phyloP scores from a whole-genome alignment of 108 stramenopile genomes.

The Skeletonema potamos region DNA sequence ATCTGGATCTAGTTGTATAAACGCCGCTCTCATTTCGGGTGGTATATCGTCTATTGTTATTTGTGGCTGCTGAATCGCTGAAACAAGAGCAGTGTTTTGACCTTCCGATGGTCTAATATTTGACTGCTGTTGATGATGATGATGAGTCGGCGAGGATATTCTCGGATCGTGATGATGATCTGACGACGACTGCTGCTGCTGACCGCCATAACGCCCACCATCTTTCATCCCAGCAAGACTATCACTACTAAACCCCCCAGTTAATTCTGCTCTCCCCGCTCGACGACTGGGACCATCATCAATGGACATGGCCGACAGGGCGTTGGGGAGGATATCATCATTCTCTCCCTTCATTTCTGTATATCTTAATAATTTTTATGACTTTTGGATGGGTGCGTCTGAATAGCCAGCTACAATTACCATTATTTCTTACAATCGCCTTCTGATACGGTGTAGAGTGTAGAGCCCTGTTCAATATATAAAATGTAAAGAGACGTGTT shows the following conservation, averaged over 20 bases:
- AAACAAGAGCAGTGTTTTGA: too few species aligned
- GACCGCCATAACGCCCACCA: background rate
- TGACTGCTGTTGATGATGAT: background rate
- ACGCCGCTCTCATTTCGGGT: slow-evolving; percentile 19
- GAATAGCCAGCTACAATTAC: too few species aligned
- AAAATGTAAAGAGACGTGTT: too few species aligned
- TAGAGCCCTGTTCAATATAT: too few species aligned
- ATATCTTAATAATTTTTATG: too few species aligned
- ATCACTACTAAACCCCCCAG: background rate
- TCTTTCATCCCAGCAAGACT: background rate
- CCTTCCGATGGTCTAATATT: background rate
- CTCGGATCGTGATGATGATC: background rate
- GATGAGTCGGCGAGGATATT: background rate
- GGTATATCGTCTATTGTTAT: slow-evolving; percentile 5
- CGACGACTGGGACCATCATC: slow-evolving; percentile 8
- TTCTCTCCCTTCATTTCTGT: background rate
- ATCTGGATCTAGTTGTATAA: slow-evolving; percentile 22
- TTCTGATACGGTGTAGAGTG: too few species aligned
- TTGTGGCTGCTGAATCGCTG: slow-evolving; percentile 19
- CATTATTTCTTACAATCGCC: too few species aligned
- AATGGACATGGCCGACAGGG: slow-evolving; percentile 36
- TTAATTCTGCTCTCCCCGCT: background rate
- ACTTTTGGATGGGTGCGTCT: too few species aligned
- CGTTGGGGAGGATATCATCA: slow-evolving; percentile 12
- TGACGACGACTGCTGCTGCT: background rate